A percentile compares a stretch with the other conserved stretches of the same genome.
phyloP scores from a whole-genome alignment of 805 yeast species.

The Cyberlindnera xishuangbannaensis region DNA sequence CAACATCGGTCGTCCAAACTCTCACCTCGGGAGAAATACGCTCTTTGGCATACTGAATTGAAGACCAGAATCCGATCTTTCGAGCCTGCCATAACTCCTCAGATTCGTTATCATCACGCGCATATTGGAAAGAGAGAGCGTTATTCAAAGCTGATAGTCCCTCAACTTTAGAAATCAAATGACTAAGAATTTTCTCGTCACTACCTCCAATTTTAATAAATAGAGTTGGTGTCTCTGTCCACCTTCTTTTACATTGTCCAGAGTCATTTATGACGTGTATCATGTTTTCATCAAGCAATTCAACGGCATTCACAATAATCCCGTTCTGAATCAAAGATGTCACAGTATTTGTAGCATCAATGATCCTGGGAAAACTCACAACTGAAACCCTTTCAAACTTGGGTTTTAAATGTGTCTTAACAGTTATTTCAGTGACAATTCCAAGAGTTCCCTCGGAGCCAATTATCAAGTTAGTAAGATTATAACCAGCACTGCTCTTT shows the following conservation, averaged over 20 bases:
- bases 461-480: conserved; percentile 59
- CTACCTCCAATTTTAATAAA: conserved; percentile 57
- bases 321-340: conserved; percentile 54
- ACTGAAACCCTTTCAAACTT: conserved; percentile 57
- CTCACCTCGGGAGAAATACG: conserved; percentile 40
- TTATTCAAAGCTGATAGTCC: conserved; percentile 45
- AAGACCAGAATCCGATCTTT: conserved; percentile 60
- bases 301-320: conserved; percentile 63
- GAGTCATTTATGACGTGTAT: conserved; percentile 56
- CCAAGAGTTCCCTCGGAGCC: conserved; percentile 81
- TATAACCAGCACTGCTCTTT: conserved; percentile 64
- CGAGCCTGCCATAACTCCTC: conserved; percentile 69
- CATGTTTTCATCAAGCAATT: conserved; percentile 63
- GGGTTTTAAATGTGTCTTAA: conserved; percentile 63
- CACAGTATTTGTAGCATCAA: conserved; percentile 67
- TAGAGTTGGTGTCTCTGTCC: conserved; percentile 53
- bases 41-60: conserved; percentile 55
- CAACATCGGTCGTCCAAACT: conserved; percentile 73
- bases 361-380: conserved; percentile 61
- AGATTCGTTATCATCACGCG: conserved; percentile 50
- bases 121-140: conserved; percentile 50
- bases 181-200: conserved; percentile 32
- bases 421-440: conserved; percentile 67
- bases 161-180: conserved; percentile 39
- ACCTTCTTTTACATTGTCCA: conserved; percentile 44